These are phyloP conservation scores for Melanomma pulvis-pyrius DNA, from an alignment of 495 filamentous ascomycete species.

Conservation along the genomic window DNA sequence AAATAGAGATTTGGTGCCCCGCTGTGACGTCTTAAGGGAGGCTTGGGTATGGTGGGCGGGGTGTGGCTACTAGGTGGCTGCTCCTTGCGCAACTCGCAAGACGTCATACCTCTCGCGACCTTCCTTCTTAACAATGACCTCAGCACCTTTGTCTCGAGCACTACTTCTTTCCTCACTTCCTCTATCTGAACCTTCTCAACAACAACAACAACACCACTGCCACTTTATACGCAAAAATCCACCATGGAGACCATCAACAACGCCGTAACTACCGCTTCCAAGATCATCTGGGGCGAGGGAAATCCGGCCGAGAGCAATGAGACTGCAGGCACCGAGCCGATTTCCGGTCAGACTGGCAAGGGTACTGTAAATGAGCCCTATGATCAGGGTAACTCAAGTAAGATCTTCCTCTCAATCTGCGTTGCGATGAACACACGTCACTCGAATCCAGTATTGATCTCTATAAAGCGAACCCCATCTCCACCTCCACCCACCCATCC, in stretches of 20 bases:
- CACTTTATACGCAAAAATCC: neutral
- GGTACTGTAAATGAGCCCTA: conserved; percentile 60
- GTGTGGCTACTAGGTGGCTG: neutral
- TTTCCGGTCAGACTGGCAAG: conserved; percentile 54
- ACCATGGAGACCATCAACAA: conserved; percentile 60
- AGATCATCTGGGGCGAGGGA: conserved; percentile 56
- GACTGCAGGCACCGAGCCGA: conserved; percentile 51
- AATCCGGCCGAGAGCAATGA: conserved; percentile 28
- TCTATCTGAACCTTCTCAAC: neutral
- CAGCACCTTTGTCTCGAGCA: neutral
- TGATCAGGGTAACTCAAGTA: conserved; percentile 55
- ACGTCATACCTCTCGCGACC: conserved; percentile 9
- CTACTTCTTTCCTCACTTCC: neutral
- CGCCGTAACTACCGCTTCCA: conserved; percentile 50
- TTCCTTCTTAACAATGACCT: neutral
- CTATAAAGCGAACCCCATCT: conserved; percentile 11
- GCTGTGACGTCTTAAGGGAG: conserved; percentile 15
- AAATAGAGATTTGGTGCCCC: conserved; percentile 2
- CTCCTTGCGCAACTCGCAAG: neutral
- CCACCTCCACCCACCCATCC: neutral
- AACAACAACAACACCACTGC: neutral
- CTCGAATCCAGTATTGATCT: neutral
- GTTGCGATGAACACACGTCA: neutral
- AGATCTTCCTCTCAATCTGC: neutral
- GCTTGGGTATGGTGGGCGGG: neutral